Evolutionary conservation across 2,329 filamentous ascomycete species (phyloP).

Genomic region (Aspergillus unguis): DNA sequence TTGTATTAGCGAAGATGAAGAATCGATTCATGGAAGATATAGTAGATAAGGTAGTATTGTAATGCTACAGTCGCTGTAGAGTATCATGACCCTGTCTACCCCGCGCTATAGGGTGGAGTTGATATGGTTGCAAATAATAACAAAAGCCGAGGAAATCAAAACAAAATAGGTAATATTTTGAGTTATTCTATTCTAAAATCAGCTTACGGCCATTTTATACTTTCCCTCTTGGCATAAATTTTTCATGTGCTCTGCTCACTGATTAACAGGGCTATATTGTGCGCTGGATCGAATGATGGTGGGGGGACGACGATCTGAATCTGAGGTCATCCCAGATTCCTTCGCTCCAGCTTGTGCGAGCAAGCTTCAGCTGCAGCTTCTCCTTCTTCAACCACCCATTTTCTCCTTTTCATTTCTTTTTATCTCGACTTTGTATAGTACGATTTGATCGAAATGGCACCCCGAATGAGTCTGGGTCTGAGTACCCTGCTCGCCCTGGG

Average conservation of each 20-base stretch:
- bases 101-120: too few species aligned
- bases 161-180: too few species aligned
- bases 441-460: constrained; percentile 11
- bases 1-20: too few species aligned
- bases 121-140: too few species aligned
- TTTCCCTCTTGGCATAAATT: neutral
- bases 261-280: neutral
- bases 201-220: neutral
- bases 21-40: too few species aligned
- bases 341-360: neutral
- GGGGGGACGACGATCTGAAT: neutral
- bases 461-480: constrained; percentile 23
- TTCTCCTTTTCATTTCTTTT: neutral
- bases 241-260: neutral
- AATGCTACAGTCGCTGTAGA: too few species aligned
- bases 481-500: constrained; percentile 35
- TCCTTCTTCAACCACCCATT: neutral
- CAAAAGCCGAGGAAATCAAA: too few species aligned
- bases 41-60: too few species aligned
- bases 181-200: neutral
- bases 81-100: too few species aligned
- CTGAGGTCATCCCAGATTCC: neutral
- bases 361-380: neutral
- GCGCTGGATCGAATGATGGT: neutral
- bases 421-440: neutral